These are phyloP conservation scores for Arabidopsis suecica DNA, from an alignment of 345 rosid genomes.

Conservation along the genomic window DNA sequence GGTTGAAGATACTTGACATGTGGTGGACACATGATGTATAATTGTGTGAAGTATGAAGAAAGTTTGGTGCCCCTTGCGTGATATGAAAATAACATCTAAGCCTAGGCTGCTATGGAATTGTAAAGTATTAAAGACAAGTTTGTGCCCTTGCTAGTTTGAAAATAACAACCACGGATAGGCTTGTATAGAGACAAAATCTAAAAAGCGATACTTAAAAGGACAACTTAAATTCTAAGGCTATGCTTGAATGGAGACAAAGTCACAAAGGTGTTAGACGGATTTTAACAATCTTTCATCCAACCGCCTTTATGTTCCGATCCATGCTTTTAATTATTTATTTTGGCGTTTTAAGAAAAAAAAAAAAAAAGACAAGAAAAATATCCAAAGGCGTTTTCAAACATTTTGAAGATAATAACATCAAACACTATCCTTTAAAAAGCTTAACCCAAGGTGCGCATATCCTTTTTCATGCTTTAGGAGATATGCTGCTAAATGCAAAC, in stretches of 20 bases:
- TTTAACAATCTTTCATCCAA: conserved; percentile 11
- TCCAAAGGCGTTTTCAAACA: background rate
- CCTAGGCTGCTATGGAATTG: background rate
- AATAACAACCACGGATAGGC: background rate
- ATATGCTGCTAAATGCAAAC: background rate
- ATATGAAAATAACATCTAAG: conserved; percentile 9
- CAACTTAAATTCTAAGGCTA: background rate
- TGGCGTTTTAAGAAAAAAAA: background rate
- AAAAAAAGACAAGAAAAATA: background rate
- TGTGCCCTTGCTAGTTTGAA: background rate
- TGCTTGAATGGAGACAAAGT: background rate
- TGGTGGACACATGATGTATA: conserved; percentile 16
- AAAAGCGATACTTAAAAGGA: conserved; percentile 9
- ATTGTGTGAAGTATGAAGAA: background rate
- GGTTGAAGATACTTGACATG: background rate
- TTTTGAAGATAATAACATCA: conserved; percentile 14
- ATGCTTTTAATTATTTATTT: background rate
- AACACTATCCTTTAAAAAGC: background rate
- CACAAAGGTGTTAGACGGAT: background rate
- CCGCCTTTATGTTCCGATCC: conserved; percentile 25
- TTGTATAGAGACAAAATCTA: background rate
- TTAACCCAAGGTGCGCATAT: background rate
- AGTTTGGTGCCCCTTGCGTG: background rate
- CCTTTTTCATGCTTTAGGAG: background rate
- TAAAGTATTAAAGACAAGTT: background rate